A percentile compares a stretch with the other conserved stretches of the same genome.
Conservation (phyloP, 2,329 filamentous ascomycete species). For the Ascocoryne sarcoides region DNA sequence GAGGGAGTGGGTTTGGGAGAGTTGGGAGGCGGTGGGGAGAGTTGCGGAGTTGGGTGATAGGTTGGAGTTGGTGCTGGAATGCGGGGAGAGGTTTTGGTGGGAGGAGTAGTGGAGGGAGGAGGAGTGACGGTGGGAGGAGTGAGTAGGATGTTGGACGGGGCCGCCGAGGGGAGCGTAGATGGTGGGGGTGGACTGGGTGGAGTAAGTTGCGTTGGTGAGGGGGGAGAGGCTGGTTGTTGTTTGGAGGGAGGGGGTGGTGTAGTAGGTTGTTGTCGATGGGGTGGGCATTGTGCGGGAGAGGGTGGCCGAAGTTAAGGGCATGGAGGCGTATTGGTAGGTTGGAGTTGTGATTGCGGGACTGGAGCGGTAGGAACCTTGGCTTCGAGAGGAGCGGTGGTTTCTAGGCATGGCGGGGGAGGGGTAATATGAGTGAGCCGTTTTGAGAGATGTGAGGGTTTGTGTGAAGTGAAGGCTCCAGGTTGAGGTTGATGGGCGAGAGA, state of each 20-base stretch:
- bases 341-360: background rate
- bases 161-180: too few relatives aligned
- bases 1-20: slow-evolving; percentile 13
- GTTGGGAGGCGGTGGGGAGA: background rate
- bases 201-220: background rate
- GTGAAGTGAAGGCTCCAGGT: background rate
- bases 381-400: background rate
- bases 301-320: background rate
- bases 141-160: background rate
- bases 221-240: background rate
- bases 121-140: background rate
- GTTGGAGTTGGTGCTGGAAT: slow-evolving; percentile 6
- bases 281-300: background rate
- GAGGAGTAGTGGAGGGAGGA: background rate
- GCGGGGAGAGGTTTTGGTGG: background rate
- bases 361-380: background rate
- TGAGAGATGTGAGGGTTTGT: background rate
- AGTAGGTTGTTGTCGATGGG: background rate
- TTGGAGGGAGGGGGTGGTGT: background rate
- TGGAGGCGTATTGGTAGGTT: background rate
- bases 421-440: background rate
- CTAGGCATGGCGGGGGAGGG: background rate
- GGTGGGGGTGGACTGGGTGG: background rate
- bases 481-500: background rate
- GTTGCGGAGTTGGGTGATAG: too few relatives aligned